A percentile compares a stretch with the other conserved stretches of the same genome.
phyloP scores from a whole-genome alignment of 108 stramenopile genomes.

The Parietichytrium sp. region DNA sequence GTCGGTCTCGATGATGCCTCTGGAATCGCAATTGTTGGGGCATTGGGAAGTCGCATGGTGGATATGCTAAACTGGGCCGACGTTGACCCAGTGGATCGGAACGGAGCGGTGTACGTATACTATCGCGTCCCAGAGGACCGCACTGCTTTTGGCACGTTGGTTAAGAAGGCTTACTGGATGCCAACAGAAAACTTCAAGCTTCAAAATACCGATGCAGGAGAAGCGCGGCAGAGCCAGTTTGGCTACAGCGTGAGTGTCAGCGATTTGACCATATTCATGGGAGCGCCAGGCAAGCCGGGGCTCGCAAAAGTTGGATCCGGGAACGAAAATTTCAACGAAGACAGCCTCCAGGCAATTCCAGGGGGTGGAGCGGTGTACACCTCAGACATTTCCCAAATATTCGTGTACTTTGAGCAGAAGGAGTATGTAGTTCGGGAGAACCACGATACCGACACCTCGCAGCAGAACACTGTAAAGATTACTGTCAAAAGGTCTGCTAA shows the following conservation, averaged over 20 bases:
- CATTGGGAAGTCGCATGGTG: slow-evolving; percentile 11
- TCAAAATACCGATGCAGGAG: slow-evolving; percentile 60
- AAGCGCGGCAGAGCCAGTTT: slow-evolving; percentile 61
- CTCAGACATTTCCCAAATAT: slow-evolving; percentile 49
- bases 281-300: slow-evolving; percentile 47
- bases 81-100: slow-evolving; percentile 47
- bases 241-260: slow-evolving; percentile 55
- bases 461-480: slow-evolving; percentile 52
- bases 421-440: slow-evolving; percentile 67
- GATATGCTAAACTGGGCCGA: neutral
- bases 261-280: slow-evolving; percentile 46
- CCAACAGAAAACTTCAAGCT: slow-evolving; percentile 60
- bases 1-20: slow-evolving; percentile 60
- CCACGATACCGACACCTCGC: slow-evolving; percentile 38
- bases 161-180: slow-evolving; percentile 54
- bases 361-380: slow-evolving; percentile 61
- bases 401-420: slow-evolving; percentile 53
- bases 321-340: slow-evolving; percentile 39
- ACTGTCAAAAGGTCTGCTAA: slow-evolving; percentile 60
- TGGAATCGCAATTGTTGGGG: slow-evolving; percentile 68
- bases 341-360: slow-evolving; percentile 43
- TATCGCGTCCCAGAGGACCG: slow-evolving; percentile 46
- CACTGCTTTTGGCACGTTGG: slow-evolving; percentile 46
- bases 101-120: slow-evolving; percentile 72
- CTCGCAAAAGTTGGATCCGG: slow-evolving; percentile 12